Evolutionary conservation across 2,329 filamentous ascomycete genomes (phyloP).

Genomic region (Spiromastix sp.): DNA sequence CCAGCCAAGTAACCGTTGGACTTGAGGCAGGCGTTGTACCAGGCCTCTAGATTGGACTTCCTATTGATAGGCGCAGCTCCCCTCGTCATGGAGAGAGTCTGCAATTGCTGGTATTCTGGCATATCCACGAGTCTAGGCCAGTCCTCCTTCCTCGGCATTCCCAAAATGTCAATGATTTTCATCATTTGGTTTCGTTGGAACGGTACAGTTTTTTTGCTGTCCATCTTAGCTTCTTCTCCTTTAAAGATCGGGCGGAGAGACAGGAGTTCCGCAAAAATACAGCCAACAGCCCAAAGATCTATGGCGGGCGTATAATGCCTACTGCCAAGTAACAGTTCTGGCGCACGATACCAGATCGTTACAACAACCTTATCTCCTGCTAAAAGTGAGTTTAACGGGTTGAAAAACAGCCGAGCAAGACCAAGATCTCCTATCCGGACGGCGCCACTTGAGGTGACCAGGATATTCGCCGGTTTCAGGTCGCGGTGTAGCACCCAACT

Average conservation of each 20-base stretch:
- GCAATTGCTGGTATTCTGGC: slow-evolving; percentile 73
- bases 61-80: slow-evolving; percentile 39
- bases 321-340: slow-evolving; percentile 81
- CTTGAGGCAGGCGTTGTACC: slow-evolving; percentile 64
- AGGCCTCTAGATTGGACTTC: slow-evolving; percentile 59
- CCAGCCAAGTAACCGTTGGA: slow-evolving; percentile 41
- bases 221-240: slow-evolving; percentile 97
- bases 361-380: slow-evolving; percentile 96
- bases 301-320: slow-evolving; percentile 96
- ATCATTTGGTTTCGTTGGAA: slow-evolving; percentile 99
- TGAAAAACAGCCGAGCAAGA: slow-evolving; percentile 83
- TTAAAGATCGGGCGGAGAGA: slow-evolving; percentile 93
- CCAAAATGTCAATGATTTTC: slow-evolving; percentile 95
- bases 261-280: slow-evolving; percentile 91
- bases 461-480: slow-evolving; percentile 96
- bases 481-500: slow-evolving; percentile 98
- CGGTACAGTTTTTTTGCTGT: slow-evolving; percentile 91
- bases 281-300: slow-evolving; percentile 95
- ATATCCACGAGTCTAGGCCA: slow-evolving; percentile 80
- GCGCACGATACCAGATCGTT: slow-evolving; percentile 97
- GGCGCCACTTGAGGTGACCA: slow-evolving; percentile 82
- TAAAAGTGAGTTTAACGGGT: slow-evolving; percentile 84
- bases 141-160: slow-evolving; percentile 73
- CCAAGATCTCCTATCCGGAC: slow-evolving; percentile 95
- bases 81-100: slow-evolving; percentile 36